These are phyloP conservation scores for Calocybe gambosa DNA, from an alignment of 1,284 basidiomycete genomes.

Conservation along the genomic window DNA sequence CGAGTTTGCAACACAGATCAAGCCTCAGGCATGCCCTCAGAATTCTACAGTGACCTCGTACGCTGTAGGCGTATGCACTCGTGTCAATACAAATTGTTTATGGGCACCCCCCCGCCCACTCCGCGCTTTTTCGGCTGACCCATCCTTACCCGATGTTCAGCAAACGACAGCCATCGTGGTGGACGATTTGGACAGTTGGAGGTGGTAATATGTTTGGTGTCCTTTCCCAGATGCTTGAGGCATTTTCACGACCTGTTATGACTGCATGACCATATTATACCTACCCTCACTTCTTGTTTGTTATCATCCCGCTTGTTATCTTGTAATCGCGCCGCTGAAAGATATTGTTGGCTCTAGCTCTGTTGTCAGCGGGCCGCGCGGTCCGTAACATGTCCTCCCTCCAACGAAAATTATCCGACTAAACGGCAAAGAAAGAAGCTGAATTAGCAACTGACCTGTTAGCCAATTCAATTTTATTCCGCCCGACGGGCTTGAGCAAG, in stretches of 20 bases:
- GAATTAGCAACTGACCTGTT: conserved; percentile 5
- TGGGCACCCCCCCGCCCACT: conserved; percentile 11
- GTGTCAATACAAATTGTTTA: conserved; percentile 6
- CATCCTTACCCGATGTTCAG: conserved; percentile 10
- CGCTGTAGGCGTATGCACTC: conserved; percentile 11
- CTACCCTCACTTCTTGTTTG: background rate
- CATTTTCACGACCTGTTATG: background rate
- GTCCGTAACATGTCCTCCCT: conserved; percentile 4
- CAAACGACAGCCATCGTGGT: conserved; percentile 13
- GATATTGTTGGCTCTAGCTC: no score
- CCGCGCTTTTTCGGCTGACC: conserved; percentile 13
- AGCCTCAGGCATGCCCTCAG: conserved; percentile 8
- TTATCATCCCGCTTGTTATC: background rate
- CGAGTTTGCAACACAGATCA: conserved; percentile 4
- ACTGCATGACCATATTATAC: background rate
- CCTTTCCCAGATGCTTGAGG: background rate
- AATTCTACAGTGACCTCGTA: conserved; percentile 11
- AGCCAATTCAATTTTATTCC: background rate
- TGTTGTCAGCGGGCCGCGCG: no score
- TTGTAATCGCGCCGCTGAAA: background rate
- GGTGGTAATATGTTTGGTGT: conserved; percentile 8
- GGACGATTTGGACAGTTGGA: conserved; percentile 15
- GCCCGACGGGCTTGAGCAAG: background rate
- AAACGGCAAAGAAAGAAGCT: no score
- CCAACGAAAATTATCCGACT: conserved; percentile 11